Conservation (phyloP, 768 basidiomycete genomes). For the Nidula microcarpa region DNA sequence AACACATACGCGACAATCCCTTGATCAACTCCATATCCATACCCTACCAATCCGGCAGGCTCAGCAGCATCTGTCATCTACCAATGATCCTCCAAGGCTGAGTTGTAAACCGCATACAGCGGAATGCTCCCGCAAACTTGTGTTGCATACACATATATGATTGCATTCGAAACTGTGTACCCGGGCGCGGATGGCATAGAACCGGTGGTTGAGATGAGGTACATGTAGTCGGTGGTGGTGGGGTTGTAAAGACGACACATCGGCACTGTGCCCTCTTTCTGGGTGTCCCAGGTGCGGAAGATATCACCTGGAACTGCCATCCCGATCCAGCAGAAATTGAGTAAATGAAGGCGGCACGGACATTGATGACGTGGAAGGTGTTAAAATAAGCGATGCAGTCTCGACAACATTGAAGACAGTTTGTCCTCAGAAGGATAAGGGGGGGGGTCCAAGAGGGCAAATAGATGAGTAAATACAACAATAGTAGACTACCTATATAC, state of each 20-base stretch:
- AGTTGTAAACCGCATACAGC: not conserved
- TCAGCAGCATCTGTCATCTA: not conserved
- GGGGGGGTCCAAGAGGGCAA: too few species aligned
- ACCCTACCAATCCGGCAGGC: not conserved
- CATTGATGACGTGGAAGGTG: conserved; percentile 2
- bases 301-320: conserved; percentile 5
- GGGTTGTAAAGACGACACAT: conserved; percentile 3
- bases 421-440: too few species aligned
- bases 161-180: not conserved
- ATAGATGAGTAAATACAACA: too few species aligned
- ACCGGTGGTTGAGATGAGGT: not conserved
- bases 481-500: too few species aligned
- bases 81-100: not conserved
- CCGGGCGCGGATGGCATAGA: not conserved
- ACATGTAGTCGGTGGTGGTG: conserved; percentile 1
- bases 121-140: not conserved
- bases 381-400: too few species aligned
- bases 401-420: too few species aligned
- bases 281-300: conserved; percentile 7
- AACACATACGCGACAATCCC: not conserved
- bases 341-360: not conserved
- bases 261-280: not conserved
- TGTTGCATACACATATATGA: not conserved
- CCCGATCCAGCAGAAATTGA: not conserved
- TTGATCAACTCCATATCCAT: not conserved